Evolutionary conservation across 2,329 filamentous ascomycete genomes (phyloP).

Genomic region (Penicillium sp.): DNA sequence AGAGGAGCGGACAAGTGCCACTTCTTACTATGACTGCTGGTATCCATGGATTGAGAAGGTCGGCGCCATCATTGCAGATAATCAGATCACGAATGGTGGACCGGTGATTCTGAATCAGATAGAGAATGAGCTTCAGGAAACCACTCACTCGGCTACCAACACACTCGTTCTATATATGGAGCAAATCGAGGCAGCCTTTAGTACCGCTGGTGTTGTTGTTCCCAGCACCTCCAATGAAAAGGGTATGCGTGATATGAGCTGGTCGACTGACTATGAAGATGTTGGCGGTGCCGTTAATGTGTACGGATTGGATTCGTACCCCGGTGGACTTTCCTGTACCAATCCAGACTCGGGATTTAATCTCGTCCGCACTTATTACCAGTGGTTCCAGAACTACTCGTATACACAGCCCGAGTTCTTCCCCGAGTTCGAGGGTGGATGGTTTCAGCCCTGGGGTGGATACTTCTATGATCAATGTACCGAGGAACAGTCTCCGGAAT

Average conservation of each 20-base stretch:
- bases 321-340: constrained; percentile 50
- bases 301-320: constrained; percentile 36
- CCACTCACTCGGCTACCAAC: constrained; percentile 43
- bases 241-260: constrained; percentile 49
- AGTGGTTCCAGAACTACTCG: constrained; percentile 59
- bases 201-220: constrained; percentile 50
- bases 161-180: constrained; percentile 55
- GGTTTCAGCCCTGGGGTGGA: constrained; percentile 56
- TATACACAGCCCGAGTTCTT: constrained; percentile 55
- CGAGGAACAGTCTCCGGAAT: constrained; percentile 48
- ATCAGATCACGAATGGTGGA: constrained; percentile 53
- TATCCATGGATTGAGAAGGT: constrained; percentile 50
- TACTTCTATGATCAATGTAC: constrained; percentile 54
- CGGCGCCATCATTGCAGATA: constrained; percentile 50
- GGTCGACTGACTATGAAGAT: constrained; percentile 57
- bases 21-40: constrained; percentile 49
- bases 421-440: constrained; percentile 57
- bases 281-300: constrained; percentile 56
- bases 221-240: constrained; percentile 55
- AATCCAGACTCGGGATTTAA: constrained; percentile 52
- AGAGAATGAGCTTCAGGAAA: constrained; percentile 56
- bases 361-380: constrained; percentile 54
- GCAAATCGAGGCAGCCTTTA: constrained; percentile 50
- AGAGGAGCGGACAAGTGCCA: constrained; percentile 44
- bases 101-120: constrained; percentile 55